Evolutionary conservation across 805 yeast genomes (phyloP).

Genomic region (Saturnispora quitensis): DNA sequence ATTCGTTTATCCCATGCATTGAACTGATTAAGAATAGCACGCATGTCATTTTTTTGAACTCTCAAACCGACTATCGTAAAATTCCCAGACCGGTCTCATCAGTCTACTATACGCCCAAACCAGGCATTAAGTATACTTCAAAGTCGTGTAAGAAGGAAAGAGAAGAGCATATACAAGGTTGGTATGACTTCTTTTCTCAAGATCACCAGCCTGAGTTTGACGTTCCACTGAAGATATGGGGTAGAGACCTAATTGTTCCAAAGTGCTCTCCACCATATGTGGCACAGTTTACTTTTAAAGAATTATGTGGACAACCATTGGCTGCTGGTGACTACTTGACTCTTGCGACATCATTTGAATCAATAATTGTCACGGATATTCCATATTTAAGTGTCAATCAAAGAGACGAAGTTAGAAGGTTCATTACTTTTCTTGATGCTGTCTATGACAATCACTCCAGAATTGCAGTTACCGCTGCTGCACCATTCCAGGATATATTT

Average conservation of each 20-base stretch:
- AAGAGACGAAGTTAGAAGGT: conserved; percentile 80
- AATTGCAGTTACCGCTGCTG: conserved; percentile 82
- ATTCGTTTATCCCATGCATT: conserved; percentile 87
- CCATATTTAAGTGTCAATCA: conserved; percentile 73
- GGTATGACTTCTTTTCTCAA: conserved; percentile 77
- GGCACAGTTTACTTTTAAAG: conserved; percentile 81
- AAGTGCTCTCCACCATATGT: conserved; percentile 66
- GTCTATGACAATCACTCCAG: conserved; percentile 87
- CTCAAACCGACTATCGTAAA: conserved; percentile 91
- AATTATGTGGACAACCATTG: conserved; percentile 77
- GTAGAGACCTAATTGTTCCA: conserved; percentile 72
- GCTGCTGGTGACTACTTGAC: conserved; percentile 94
- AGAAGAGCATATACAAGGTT: conserved; percentile 52
- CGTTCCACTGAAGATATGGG: conserved; percentile 64
- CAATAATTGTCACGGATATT: conserved; percentile 86
- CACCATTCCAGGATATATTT: conserved; percentile 74
- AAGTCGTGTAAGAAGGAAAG: conserved; percentile 43
- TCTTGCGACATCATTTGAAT: conserved; percentile 63
- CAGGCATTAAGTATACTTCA: conserved; percentile 47
- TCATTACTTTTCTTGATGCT: conserved; percentile 91
- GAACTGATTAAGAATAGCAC: conserved; percentile 65
- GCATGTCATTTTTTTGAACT: conserved; percentile 69
- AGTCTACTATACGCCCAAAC: conserved; percentile 67
- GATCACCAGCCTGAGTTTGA: conserved; percentile 36
- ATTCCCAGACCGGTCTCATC: conserved; percentile 75